Evolutionary conservation across 2,329 filamentous ascomycete genomes (phyloP).

Genomic region (Dactylonectria estremocensis): DNA sequence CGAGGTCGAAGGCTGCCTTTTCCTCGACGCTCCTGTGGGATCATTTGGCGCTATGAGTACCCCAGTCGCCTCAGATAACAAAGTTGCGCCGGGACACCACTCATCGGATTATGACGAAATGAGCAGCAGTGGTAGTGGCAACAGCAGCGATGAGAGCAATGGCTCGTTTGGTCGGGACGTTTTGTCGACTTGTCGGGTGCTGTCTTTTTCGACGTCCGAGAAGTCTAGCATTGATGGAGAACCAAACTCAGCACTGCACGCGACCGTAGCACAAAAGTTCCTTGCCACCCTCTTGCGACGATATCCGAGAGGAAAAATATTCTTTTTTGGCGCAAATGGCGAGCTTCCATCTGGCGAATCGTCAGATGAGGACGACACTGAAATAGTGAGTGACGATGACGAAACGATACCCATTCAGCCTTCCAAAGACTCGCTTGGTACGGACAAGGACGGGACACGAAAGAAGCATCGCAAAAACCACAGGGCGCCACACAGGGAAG

Average conservation of each 20-base stretch:
- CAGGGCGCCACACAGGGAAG: constrained; percentile 34
- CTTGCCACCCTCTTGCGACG: constrained; percentile 59
- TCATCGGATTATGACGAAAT: constrained; percentile 46
- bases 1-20: constrained; percentile 56
- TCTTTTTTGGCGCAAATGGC: constrained; percentile 60
- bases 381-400: background rate
- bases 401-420: background rate
- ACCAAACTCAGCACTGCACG: constrained; percentile 31
- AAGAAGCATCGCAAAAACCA: constrained; percentile 26
- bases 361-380: constrained; percentile 46
- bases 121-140: background rate
- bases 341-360: constrained; percentile 52
- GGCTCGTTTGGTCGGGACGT: background rate
- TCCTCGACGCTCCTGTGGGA: constrained; percentile 51
- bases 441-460: constrained; percentile 8
- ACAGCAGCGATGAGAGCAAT: background rate
- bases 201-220: constrained; percentile 52
- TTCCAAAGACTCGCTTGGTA: background rate
- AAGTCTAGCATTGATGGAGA: constrained; percentile 53
- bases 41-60: constrained; percentile 34
- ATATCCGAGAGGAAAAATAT: constrained; percentile 63
- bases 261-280: constrained; percentile 55
- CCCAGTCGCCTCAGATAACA: constrained; percentile 31
- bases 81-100: constrained; percentile 17
- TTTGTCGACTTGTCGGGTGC: background rate